Evolutionary conservation across 2,329 filamentous ascomycete genomes (phyloP).

Genomic region (Lasiodiplodia gonubiensis): DNA sequence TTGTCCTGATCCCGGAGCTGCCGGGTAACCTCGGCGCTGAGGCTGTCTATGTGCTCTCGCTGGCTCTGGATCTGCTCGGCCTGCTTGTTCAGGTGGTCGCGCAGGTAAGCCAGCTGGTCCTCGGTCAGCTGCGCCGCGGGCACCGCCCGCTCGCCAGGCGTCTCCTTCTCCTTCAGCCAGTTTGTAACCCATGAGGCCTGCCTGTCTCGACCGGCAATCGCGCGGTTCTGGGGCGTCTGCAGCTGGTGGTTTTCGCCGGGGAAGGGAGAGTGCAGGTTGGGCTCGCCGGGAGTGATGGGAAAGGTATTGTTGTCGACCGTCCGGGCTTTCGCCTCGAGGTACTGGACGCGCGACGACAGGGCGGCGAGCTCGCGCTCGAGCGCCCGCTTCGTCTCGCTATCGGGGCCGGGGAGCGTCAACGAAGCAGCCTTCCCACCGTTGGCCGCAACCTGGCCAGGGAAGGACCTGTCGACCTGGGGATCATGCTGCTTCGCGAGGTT

Average conservation of each 20-base stretch:
- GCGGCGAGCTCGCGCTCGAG: conserved; percentile 85
- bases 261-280: conserved; percentile 60
- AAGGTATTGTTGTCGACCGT: conserved; percentile 63
- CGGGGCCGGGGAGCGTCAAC: conserved; percentile 76
- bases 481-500: conserved; percentile 57
- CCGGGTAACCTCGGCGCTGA: conserved; percentile 83
- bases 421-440: conserved; percentile 60
- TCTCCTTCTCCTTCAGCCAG: conserved; percentile 60
- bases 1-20: conserved; percentile 85
- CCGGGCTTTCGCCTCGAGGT: conserved; percentile 79
- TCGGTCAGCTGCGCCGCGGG: conserved; percentile 68
- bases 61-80: conserved; percentile 89
- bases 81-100: conserved; percentile 91
- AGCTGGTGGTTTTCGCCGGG: conserved; percentile 60
- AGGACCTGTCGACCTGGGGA: conserved; percentile 50
- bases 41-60: conserved; percentile 81
- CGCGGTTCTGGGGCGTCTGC: conserved; percentile 42
- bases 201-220: conserved; percentile 39
- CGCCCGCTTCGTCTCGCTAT: conserved; percentile 74
- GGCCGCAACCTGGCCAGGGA: conserved; percentile 51
- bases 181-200: conserved; percentile 55
- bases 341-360: conserved; percentile 76
- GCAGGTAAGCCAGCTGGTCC: conserved; percentile 82
- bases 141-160: conserved; percentile 52
- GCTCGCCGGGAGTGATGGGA: conserved; percentile 83